A percentile compares a stretch with the other conserved stretches of the same genome.
These are phyloP conservation scores for Diplodia intermedia DNA, from an alignment of 2,329 filamentous ascomycete species.

Conservation along the genomic window DNA sequence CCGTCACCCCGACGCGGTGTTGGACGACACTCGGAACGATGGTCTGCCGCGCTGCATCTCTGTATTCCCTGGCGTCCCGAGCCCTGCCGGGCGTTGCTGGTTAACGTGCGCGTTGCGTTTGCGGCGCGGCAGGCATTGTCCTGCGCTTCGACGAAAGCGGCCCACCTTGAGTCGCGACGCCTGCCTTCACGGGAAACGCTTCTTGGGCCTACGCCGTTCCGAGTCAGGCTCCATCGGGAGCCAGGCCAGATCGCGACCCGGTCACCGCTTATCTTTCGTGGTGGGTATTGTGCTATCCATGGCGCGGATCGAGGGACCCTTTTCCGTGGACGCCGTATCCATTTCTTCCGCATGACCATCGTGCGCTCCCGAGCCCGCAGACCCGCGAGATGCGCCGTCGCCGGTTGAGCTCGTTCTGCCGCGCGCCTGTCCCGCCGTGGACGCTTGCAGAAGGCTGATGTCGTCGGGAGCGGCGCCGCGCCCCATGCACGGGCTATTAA, in stretches of 20 bases:
- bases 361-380: constrained; percentile 19
- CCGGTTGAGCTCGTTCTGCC: constrained; percentile 1
- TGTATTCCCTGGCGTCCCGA: constrained; percentile 18
- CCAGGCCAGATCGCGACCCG: constrained; percentile 22
- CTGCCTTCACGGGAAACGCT: constrained; percentile 18
- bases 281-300: constrained; percentile 12
- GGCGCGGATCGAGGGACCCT: constrained; percentile 28
- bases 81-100: constrained; percentile 1
- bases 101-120: constrained; percentile 11
- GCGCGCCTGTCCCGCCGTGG: constrained; percentile 8
- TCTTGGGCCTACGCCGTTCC: constrained; percentile 17
- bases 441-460: neutral
- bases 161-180: constrained; percentile 22
- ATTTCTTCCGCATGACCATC: constrained; percentile 24
- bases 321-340: constrained; percentile 26
- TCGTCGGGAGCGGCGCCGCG: neutral
- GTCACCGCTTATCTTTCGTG: constrained; percentile 28
- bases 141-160: constrained; percentile 27
- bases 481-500: neutral
- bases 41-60: constrained; percentile 4
- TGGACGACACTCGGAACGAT: constrained; percentile 10
- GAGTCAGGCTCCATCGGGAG: constrained; percentile 22
- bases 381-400: constrained; percentile 2
- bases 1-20: neutral
- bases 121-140: constrained; percentile 2